phyloP scores from a whole-genome alignment of 129 eudicot genomes.

The Erigeron canadensis region DNA sequence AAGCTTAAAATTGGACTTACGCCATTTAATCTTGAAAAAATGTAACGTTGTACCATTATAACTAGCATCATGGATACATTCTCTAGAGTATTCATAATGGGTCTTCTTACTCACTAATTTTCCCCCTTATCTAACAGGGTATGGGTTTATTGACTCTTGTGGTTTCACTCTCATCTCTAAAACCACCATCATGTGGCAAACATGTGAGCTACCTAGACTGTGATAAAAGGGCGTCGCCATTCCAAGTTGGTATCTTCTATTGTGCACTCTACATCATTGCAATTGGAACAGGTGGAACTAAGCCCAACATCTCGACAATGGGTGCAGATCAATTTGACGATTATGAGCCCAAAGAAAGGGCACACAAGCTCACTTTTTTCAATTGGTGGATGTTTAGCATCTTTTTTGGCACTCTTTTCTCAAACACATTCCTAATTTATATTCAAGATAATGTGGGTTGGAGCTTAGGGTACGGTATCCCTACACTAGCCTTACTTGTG shows the following conservation, averaged over 20 bases:
- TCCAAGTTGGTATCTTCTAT: conserved; percentile 60
- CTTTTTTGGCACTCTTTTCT: conserved; percentile 58
- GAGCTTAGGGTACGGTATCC: conserved; percentile 61
- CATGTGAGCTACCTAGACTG: conserved; percentile 41
- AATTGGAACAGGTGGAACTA: conserved; percentile 73
- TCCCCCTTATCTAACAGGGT: conserved; percentile 38
- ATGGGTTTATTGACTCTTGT: conserved; percentile 64
- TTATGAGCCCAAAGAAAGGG: conserved; percentile 55
- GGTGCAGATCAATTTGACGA: conserved; percentile 77
- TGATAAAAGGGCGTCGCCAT: conserved; percentile 42
- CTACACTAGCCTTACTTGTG: conserved; percentile 47
- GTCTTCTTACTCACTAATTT: not conserved
- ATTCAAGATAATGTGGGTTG: conserved; percentile 63
- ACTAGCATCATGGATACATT: too few relatives aligned
- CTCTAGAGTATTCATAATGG: not conserved
- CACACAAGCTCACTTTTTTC: conserved; percentile 64
- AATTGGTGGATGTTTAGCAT: conserved; percentile 87
- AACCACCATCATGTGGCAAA: conserved; percentile 55
- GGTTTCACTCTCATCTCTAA: conserved; percentile 44
- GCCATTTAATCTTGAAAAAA: too few relatives aligned
- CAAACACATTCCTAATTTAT: conserved; percentile 57
- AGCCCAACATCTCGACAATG: conserved; percentile 81
- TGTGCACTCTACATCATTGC: conserved; percentile 64
- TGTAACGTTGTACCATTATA: too few relatives aligned
- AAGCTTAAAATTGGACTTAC: too few relatives aligned